Percentiles rank a stretch among this genome's conserved stretches.
Conservation (phyloP, 495 filamentous ascomycete genomes). For the Clohesyomyces aquaticus region DNA sequence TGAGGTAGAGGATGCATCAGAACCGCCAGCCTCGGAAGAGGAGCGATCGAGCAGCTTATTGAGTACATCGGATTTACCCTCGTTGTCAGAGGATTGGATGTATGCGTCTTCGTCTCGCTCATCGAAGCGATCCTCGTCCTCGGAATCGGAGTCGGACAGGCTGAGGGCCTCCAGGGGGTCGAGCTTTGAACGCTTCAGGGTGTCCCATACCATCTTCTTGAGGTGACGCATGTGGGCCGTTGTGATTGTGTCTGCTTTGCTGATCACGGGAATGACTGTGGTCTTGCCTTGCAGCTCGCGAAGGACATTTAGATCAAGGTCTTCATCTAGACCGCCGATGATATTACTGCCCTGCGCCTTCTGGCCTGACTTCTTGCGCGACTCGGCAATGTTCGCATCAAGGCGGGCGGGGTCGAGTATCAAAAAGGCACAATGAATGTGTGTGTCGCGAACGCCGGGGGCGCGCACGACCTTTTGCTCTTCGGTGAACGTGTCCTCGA, state of each 20-base stretch:
- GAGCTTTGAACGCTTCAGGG: slow-evolving; percentile 80
- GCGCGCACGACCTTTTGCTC: slow-evolving; percentile 97
- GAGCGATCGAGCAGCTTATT: slow-evolving; percentile 41
- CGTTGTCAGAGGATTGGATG: slow-evolving; percentile 35
- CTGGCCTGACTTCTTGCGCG: slow-evolving; percentile 54
- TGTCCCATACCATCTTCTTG: slow-evolving; percentile 87
- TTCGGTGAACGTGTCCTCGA: slow-evolving; percentile 95
- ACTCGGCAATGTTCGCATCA: slow-evolving; percentile 76
- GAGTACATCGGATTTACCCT: slow-evolving; percentile 34
- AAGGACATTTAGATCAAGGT: slow-evolving; percentile 88
- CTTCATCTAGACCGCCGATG: slow-evolving; percentile 79
- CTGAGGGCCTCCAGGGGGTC: slow-evolving; percentile 87
- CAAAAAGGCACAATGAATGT: slow-evolving; percentile 95
- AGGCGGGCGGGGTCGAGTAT: slow-evolving; percentile 87
- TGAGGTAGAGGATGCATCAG: slow-evolving; percentile 29
- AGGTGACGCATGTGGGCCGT: slow-evolving; percentile 89
- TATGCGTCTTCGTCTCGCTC: slow-evolving; percentile 50
- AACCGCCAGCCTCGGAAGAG: slow-evolving; percentile 36
- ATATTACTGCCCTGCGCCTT: slow-evolving; percentile 55
- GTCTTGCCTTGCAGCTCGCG: slow-evolving; percentile 91
- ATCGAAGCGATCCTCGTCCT: slow-evolving; percentile 55
- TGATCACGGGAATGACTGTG: slow-evolving; percentile 92
- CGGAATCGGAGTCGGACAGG: slow-evolving; percentile 71
- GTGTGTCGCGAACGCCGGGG: slow-evolving; percentile 90
- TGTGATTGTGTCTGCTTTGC: slow-evolving; percentile 96